Evolutionary conservation across 179 eudicot genomes (phyloP).

Genomic region (Silene vulgaris): DNA sequence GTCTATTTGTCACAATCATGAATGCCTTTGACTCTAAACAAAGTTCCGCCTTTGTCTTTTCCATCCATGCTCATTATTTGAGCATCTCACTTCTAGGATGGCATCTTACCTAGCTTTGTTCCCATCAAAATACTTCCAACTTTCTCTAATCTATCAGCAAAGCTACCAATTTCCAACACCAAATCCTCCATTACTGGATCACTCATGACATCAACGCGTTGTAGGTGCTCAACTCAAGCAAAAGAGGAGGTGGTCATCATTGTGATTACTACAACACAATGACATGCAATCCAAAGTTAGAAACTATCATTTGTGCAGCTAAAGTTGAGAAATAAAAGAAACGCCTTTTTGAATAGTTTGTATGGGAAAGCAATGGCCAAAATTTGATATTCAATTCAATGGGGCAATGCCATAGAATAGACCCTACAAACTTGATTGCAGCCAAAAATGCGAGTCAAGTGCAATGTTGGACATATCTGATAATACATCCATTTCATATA

Average conservation of each 20-base stretch:
- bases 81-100: background rate
- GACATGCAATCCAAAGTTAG: background rate
- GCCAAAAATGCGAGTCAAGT: slow-evolving; percentile 23
- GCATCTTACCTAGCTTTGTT: background rate
- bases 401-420: background rate
- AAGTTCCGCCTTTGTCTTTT: slow-evolving; percentile 14
- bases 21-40: slow-evolving; percentile 29
- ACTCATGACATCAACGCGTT: background rate
- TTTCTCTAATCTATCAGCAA: background rate
- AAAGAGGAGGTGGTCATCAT: slow-evolving; percentile 20
- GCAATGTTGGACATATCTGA: slow-evolving; percentile 15
- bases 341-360: slow-evolving; percentile 21
- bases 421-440: slow-evolving; percentile 29
- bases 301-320: slow-evolving; percentile 6
- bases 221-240: slow-evolving; percentile 19
- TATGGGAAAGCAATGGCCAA: slow-evolving; percentile 31
- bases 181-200: background rate
- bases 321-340: background rate
- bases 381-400: slow-evolving; percentile 3
- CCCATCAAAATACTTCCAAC: background rate
- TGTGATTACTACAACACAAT: slow-evolving; percentile 18
- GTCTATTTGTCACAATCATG: slow-evolving; percentile 26
- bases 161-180: background rate
- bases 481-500: slow-evolving; percentile 17
- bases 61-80: slow-evolving; percentile 18